Conservation (phyloP, 2,329 filamentous ascomycete species). For the Arthroderma sp. region DNA sequence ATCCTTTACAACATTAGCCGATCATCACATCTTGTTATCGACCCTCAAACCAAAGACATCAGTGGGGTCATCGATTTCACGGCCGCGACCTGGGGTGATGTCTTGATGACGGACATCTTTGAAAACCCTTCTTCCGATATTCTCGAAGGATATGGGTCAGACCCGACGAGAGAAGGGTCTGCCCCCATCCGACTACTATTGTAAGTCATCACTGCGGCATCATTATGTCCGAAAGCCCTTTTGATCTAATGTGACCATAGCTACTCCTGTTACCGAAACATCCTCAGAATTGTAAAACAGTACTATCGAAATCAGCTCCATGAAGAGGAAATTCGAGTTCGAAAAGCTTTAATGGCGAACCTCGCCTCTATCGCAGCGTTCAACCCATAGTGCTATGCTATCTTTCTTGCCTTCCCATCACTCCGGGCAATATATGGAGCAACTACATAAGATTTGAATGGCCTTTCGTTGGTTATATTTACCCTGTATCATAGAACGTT, state of each 20-base stretch:
- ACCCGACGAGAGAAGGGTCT: slow-evolving; percentile 16
- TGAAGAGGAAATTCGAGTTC: slow-evolving; percentile 27
- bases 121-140: slow-evolving; percentile 26
- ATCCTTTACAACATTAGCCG: slow-evolving; percentile 40
- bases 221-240: slow-evolving; percentile 9
- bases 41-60: slow-evolving; percentile 37
- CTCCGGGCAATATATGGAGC: neutral
- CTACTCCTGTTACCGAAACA: slow-evolving; percentile 30
- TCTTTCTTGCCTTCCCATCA: neutral
- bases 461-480: neutral
- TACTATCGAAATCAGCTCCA: slow-evolving; percentile 30
- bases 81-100: slow-evolving; percentile 45
- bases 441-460: neutral
- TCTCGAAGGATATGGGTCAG: slow-evolving; percentile 27
- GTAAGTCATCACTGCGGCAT: slow-evolving; percentile 16
- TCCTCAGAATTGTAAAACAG: slow-evolving; percentile 28
- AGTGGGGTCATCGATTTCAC: slow-evolving; percentile 43
- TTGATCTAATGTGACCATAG: slow-evolving; percentile 15
- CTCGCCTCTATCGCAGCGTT: slow-evolving; percentile 23
- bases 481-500: neutral
- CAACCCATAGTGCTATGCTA: slow-evolving; percentile 9
- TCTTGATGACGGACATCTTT: slow-evolving; percentile 42
- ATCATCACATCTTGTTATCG: slow-evolving; percentile 41
- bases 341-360: slow-evolving; percentile 24
- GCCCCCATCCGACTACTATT: slow-evolving; percentile 25